Percentiles rank a stretch among this genome's conserved stretches.
Conservation (phyloP, 176 grass and related monocot species). For the Triticum turgidum region DNA sequence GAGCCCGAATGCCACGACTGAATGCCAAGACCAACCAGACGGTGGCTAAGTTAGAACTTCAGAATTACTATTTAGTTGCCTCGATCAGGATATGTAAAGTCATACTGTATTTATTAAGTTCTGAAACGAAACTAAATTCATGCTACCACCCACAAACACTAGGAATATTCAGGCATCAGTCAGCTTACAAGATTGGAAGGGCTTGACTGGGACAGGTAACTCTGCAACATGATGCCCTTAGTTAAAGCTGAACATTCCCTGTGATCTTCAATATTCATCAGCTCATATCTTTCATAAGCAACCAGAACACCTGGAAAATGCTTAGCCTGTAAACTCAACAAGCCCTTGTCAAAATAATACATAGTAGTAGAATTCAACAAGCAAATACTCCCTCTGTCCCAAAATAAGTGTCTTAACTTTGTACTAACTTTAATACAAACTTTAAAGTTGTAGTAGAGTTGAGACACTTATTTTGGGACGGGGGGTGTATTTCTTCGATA, state of each 20-base stretch:
- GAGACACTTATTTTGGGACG: too few relatives aligned
- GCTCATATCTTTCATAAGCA: not conserved
- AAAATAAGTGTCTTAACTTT: too few relatives aligned
- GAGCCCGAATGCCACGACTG: too few relatives aligned
- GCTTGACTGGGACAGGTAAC: not conserved
- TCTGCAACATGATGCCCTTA: not conserved
- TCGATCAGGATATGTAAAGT: not conserved
- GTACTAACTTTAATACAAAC: too few relatives aligned
- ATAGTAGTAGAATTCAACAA: too few relatives aligned
- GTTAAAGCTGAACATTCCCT: not conserved
- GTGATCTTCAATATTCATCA: not conserved
- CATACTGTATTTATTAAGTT: not conserved
- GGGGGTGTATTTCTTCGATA: too few relatives aligned
- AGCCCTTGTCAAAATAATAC: not conserved
- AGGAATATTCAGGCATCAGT: not conserved
- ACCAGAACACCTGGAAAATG: not conserved
- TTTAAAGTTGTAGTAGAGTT: too few relatives aligned
- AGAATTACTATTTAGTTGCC: not conserved
- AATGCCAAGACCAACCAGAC: too few relatives aligned
- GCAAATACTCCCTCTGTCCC: too few relatives aligned
- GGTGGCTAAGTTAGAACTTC: not conserved
- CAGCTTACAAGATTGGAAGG: slow-evolving; percentile 6
- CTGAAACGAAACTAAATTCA: not conserved
- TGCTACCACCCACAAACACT: not conserved
- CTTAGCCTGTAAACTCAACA: not conserved